A percentile compares a stretch with the other conserved stretches of the same genome.
These are phyloP conservation scores for Thermothielavioides terrestris DNA, from an alignment of 495 filamentous ascomycete species.

Conservation along the genomic window DNA sequence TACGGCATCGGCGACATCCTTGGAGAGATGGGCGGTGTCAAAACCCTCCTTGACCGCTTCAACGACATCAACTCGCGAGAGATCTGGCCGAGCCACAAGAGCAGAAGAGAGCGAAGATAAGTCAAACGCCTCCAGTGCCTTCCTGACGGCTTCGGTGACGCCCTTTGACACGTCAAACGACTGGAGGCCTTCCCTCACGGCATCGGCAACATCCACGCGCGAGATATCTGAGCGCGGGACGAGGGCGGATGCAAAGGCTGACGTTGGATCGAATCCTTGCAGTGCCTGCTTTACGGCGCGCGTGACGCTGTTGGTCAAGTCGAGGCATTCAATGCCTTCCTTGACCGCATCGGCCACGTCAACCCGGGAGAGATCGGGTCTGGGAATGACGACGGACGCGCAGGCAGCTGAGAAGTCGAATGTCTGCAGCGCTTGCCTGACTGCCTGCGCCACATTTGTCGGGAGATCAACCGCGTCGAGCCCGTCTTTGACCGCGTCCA, in stretches of 20 bases:
- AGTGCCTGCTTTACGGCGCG: conserved; percentile 15
- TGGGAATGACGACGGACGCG: conserved; percentile 15
- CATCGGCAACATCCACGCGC: conserved; percentile 5
- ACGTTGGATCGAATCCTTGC: conserved; percentile 16
- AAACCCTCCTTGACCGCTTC: conserved; percentile 25
- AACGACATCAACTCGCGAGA: conserved; percentile 16
- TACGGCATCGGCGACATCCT: conserved; percentile 14
- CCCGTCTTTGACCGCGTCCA: conserved; percentile 23
- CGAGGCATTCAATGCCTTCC: conserved; percentile 20
- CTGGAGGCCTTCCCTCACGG: conserved; percentile 1
- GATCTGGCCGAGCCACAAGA: conserved; percentile 4
- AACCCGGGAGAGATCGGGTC: conserved; percentile 17
- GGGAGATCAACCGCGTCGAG: conserved; percentile 13
- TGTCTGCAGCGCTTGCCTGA: conserved; percentile 11
- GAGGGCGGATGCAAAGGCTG: conserved; percentile 11
- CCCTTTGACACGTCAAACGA: too few relatives aligned
- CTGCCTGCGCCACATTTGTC: conserved; percentile 9
- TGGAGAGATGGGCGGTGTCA: conserved; percentile 9
- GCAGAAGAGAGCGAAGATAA: conserved; percentile 8
- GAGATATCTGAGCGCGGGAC: conserved; percentile 6
- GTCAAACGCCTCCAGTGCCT: conserved; percentile 7
- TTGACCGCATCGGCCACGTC: conserved; percentile 25
- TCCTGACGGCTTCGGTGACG: conserved; percentile 33
- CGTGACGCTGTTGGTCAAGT: conserved; percentile 13
- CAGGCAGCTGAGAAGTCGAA: conserved; percentile 21